A percentile compares a stretch with the other conserved stretches of the same genome.
Conservation (phyloP, 2,329 filamentous ascomycete species). For the Colletotrichum truncatum region DNA sequence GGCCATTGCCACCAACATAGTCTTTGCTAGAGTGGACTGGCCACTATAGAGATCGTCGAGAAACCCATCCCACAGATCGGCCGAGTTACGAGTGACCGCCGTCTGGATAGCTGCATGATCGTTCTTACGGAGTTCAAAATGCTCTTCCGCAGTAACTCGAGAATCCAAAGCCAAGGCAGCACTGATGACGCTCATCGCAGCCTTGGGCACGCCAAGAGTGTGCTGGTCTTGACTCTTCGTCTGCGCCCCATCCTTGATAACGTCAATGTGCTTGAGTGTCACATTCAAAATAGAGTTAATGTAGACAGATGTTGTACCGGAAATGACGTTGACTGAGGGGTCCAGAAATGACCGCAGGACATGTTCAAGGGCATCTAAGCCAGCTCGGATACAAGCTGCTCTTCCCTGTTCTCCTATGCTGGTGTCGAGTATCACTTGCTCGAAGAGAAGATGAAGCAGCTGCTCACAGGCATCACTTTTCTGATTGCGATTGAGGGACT, state of each 20-base stretch:
- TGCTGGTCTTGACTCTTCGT: slow-evolving; percentile 41
- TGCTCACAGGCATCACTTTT: slow-evolving; percentile 83
- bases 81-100: slow-evolving; percentile 75
- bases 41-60: slow-evolving; percentile 73
- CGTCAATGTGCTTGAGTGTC: slow-evolving; percentile 68
- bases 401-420: slow-evolving; percentile 65
- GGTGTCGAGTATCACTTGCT: slow-evolving; percentile 65
- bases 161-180: slow-evolving; percentile 61
- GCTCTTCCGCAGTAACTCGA: slow-evolving; percentile 52
- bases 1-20: slow-evolving; percentile 75
- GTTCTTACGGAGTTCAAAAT: slow-evolving; percentile 30
- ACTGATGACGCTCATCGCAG: slow-evolving; percentile 58
- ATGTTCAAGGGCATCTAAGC: slow-evolving; percentile 67
- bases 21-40: slow-evolving; percentile 77
- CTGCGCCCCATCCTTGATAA: slow-evolving; percentile 65
- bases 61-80: slow-evolving; percentile 81
- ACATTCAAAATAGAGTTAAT: slow-evolving; percentile 73
- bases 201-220: slow-evolving; percentile 54
- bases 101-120: slow-evolving; percentile 63
- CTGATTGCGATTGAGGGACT: slow-evolving; percentile 79
- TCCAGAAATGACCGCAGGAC: slow-evolving; percentile 66
- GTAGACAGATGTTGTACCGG: slow-evolving; percentile 66
- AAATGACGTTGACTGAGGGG: slow-evolving; percentile 44
- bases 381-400: slow-evolving; percentile 70
- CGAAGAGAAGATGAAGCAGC: slow-evolving; percentile 79